phyloP scores from a whole-genome alignment of 2,329 filamentous ascomycete genomes.

The Fonsecaea erecta region DNA sequence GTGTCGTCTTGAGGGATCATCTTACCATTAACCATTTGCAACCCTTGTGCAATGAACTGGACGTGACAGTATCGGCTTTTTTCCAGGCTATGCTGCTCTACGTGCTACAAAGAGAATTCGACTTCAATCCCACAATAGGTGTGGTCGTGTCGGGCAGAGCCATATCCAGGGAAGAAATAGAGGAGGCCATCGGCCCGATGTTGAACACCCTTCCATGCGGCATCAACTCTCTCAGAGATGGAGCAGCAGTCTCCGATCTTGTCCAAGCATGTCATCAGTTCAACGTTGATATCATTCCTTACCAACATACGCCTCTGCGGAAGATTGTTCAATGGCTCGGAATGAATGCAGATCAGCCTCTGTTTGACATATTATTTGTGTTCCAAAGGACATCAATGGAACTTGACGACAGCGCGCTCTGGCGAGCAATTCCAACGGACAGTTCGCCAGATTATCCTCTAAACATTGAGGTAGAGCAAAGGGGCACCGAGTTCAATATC shows the following conservation, averaged over 20 bases:
- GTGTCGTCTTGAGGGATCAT: constrained; percentile 29
- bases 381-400: constrained; percentile 65
- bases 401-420: constrained; percentile 50
- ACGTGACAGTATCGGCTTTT: constrained; percentile 78
- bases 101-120: constrained; percentile 60
- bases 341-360: constrained; percentile 55
- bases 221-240: constrained; percentile 47
- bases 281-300: constrained; percentile 69
- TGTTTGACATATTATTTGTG: constrained; percentile 83
- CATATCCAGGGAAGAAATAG: constrained; percentile 68
- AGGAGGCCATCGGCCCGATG: constrained; percentile 75
- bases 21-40: constrained; percentile 55
- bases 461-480: constrained; percentile 72
- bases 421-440: constrained; percentile 59
- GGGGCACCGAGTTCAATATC: constrained; percentile 55
- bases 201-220: constrained; percentile 88
- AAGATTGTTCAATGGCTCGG: constrained; percentile 80
- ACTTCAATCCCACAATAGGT: constrained; percentile 64
- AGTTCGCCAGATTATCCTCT: constrained; percentile 71
- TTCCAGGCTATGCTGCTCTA: constrained; percentile 75
- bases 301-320: constrained; percentile 78
- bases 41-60: constrained; percentile 60
- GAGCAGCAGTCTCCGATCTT: constrained; percentile 63
- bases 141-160: constrained; percentile 78
- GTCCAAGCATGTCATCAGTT: constrained; percentile 71